phyloP scores from a whole-genome alignment of 2,329 filamentous ascomycete species.

The Neofusicoccum parvum region DNA sequence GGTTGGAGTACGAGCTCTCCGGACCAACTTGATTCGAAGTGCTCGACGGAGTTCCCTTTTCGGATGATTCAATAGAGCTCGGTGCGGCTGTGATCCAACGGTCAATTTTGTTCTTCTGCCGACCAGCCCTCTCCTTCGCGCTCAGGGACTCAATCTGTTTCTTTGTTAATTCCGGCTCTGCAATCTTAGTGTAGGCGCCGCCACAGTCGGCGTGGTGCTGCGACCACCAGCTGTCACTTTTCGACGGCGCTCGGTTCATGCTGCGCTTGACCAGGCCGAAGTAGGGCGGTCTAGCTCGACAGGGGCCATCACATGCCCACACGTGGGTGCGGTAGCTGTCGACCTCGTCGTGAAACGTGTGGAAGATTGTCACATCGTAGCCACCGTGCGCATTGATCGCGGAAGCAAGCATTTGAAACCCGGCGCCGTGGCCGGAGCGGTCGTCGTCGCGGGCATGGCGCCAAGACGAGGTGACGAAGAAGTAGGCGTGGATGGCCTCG shows the following conservation, averaged over 20 bases:
- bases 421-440: constrained; percentile 46
- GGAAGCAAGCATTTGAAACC: constrained; percentile 47
- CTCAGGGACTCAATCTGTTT: constrained; percentile 43
- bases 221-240: constrained; percentile 46
- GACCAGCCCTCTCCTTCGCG: constrained; percentile 43
- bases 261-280: constrained; percentile 50
- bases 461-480: constrained; percentile 50
- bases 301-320: constrained; percentile 48
- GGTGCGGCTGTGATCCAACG: constrained; percentile 36
- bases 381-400: constrained; percentile 48
- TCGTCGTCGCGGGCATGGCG: constrained; percentile 44
- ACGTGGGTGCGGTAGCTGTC: constrained; percentile 49
- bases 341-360: constrained; percentile 51
- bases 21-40: background rate
- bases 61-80: constrained; percentile 14
- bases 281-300: constrained; percentile 40
- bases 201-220: constrained; percentile 45
- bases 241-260: constrained; percentile 49
- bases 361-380: constrained; percentile 46
- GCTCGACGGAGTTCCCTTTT: constrained; percentile 20
- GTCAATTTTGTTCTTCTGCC: constrained; percentile 49
- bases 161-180: constrained; percentile 46
- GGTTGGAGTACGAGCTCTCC: constrained; percentile 19
- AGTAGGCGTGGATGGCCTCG: constrained; percentile 49
- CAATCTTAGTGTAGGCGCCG: constrained; percentile 44